Conservation (phyloP, 2,329 filamentous ascomycete genomes). For the Pochonia chlamydosporia region DNA sequence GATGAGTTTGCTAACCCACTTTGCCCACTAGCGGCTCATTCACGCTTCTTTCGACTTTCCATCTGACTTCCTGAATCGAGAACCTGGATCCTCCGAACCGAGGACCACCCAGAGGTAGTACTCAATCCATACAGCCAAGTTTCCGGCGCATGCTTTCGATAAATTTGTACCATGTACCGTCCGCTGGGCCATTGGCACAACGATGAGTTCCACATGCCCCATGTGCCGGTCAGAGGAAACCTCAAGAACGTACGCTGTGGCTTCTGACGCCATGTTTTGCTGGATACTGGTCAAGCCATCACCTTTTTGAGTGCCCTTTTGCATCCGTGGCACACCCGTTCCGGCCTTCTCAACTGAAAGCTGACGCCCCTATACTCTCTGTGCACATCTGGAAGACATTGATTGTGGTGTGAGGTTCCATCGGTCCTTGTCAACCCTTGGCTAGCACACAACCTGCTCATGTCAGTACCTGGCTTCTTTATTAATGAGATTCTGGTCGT, state of each 20-base stretch:
- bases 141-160: neutral
- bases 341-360: too few species aligned
- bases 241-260: neutral
- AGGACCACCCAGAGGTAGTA: neutral
- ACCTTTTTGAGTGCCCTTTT: neutral
- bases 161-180: too few species aligned
- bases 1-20: neutral
- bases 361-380: too few species aligned
- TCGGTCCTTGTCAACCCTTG: too few species aligned
- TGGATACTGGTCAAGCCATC: neutral
- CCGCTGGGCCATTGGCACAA: too few species aligned
- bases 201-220: neutral
- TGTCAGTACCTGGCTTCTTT: too few species aligned
- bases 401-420: too few species aligned
- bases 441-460: too few species aligned
- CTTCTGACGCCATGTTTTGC: neutral
- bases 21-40: constrained; percentile 12
- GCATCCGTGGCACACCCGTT: neutral
- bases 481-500: neutral
- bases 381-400: too few species aligned
- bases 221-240: neutral
- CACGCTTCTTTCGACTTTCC: constrained; percentile 25
- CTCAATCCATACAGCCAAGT: too few species aligned
- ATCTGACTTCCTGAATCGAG: constrained; percentile 21
- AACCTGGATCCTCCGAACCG: constrained; percentile 10